Evolutionary conservation across 805 yeast genomes (phyloP).

Genomic region (Yarrowia bubula): DNA sequence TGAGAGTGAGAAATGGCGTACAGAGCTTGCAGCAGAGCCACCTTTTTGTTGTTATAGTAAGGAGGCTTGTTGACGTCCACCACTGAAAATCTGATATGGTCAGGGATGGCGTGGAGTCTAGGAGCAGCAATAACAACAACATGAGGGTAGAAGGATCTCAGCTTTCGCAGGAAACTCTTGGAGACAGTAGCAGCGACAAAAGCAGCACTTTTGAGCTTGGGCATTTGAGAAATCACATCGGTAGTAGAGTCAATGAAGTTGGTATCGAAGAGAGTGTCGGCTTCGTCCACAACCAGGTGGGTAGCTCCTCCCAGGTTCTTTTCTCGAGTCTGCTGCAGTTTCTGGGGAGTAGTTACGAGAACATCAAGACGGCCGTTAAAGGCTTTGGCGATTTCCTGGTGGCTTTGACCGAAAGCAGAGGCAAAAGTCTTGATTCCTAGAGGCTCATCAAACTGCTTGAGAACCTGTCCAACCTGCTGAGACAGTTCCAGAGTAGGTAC

Average conservation of each 20-base stretch:
- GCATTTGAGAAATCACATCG: constrained; percentile 49
- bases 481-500: constrained; percentile 90
- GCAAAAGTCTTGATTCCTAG: constrained; percentile 21
- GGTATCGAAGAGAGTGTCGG: constrained; percentile 85
- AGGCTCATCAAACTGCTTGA: constrained; percentile 31
- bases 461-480: constrained; percentile 63
- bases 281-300: constrained; percentile 82
- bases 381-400: constrained; percentile 26
- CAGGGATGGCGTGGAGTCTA: constrained; percentile 78
- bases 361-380: constrained; percentile 60
- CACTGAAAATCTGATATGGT: constrained; percentile 64
- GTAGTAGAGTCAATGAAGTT: constrained; percentile 71
- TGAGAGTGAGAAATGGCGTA: constrained; percentile 84
- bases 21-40: constrained; percentile 83
- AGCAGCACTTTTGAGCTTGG: constrained; percentile 59
- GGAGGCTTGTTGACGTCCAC: constrained; percentile 78
- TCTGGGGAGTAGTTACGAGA: constrained; percentile 82
- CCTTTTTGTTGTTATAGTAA: constrained; percentile 75
- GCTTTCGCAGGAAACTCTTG: constrained; percentile 61
- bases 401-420: constrained; percentile 14
- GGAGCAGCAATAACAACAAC: constrained; percentile 71
- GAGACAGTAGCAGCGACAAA: constrained; percentile 93
- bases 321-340: constrained; percentile 34
- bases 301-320: constrained; percentile 29
- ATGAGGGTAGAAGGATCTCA: constrained; percentile 62